Evolutionary conservation across 768 basidiomycete genomes (phyloP), one percentile per base, ranked within the genome.

Genomic region (Lactarius vividus): DNA sequence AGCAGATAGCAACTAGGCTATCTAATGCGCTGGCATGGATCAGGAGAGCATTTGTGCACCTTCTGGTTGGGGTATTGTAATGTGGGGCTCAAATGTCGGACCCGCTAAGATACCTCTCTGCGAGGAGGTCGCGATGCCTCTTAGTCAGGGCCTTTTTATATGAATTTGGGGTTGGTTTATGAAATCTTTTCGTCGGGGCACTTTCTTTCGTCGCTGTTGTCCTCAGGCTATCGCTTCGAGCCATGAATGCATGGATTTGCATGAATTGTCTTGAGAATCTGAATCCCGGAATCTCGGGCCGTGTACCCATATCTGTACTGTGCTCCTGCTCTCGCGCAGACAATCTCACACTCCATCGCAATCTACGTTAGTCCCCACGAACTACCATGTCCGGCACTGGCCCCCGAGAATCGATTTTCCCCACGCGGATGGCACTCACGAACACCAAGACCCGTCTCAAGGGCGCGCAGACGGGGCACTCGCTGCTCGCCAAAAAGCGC

Each of bases 391-490:
- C 96, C 39, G 93, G 95, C 40, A 82, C 91, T 72, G 95, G 92
- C 39, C 79, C 92, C 68, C 85, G 96, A 74, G 96, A 98, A 81
- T 92, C 91, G 77, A 84, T 97, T 72, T 98, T 98, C 75, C 95
- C 96, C 26, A 98, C 96, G 23, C 90, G 96, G 53, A 98, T 98
- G 96, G 94, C 95, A 39, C 83, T 98, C 53, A 95, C 94, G 63
- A 92, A 94, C 77, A 98, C 93, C 64, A 94, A 94, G 74, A 79
- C 89, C 37, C 86, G 93, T 57, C 82, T 96, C 64, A 96, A 96
- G 76, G 87, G 94, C 23, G 94, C 95, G 7, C 92, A 95, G 77
- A 96, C 93, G 0, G 96, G 96, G 0, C 96, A 98, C 76, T 95
- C 94, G 0, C 81, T 98, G 26, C 84, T 98, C 29, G 95, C 96